Conservation (phyloP, 208 protist genomes). For the Entamoeba histolytica region DNA sequence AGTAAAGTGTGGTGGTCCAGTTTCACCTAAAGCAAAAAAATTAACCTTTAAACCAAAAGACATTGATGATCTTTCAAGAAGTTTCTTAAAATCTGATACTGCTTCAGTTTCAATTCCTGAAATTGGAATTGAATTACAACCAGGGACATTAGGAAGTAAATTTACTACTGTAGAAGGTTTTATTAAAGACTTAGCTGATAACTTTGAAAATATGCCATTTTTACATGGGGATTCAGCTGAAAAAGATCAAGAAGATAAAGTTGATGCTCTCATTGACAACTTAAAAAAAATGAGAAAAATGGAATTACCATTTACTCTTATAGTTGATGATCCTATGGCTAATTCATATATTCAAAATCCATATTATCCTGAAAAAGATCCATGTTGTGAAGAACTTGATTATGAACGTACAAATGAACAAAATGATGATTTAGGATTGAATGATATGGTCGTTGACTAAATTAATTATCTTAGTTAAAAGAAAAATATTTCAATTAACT, state of each 20-base stretch:
- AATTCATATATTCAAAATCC: constrained; percentile 6
- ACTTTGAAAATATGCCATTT: constrained; percentile 32
- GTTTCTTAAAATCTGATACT: constrained; percentile 70
- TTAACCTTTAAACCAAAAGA: constrained; percentile 48
- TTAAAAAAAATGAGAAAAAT: background rate
- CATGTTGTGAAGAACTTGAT: background rate
- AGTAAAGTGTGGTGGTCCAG: constrained; percentile 61
- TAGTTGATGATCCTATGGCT: background rate
- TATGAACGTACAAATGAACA: constrained; percentile 8
- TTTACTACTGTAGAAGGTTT: constrained; percentile 73
- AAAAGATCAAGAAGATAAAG: background rate
- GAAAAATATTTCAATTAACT: no score
- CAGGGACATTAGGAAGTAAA: constrained; percentile 62
- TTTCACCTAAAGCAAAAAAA: constrained; percentile 46
- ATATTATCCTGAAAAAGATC: background rate
- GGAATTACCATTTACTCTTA: background rate
- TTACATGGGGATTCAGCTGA: background rate
- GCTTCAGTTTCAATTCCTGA: constrained; percentile 57
- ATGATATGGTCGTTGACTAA: background rate
- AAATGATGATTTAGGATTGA: constrained; percentile 2
- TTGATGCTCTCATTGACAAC: background rate
- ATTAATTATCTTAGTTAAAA: background rate
- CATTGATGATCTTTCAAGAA: constrained; percentile 58
- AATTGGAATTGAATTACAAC: constrained; percentile 52
- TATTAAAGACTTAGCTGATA: constrained; percentile 50